Base-by-base conservation (phyloP, 2,329 filamentous ascomycete genomes). In the Exophiala aquamarina region DNA sequence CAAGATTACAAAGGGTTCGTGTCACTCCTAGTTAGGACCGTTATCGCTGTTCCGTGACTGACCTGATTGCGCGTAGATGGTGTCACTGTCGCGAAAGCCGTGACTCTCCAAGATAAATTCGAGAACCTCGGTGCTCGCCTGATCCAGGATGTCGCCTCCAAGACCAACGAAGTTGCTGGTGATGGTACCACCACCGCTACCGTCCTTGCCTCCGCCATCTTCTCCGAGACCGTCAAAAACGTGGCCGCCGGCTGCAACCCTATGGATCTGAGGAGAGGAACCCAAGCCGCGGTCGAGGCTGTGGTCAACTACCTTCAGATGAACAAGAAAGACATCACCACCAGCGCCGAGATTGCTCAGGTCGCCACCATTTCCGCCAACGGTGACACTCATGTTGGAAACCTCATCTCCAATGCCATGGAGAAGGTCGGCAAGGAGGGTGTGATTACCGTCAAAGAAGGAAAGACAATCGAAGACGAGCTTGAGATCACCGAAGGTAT, bases 361-460 rank as follows among this genome's bases (percentile, higher is more conserved):
- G 93, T 98, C 54, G 93, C 93, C 58, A 97, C 93, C 63, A 98
- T 98, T 76, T 92, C 86, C 62, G 93, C 93, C 71, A 98, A 98
- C 75, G 93, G 93, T 61, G 93, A 98, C 69, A 83, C 83, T 50
- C 91, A 96, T 75, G 89, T 98, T 65, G 93, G 93, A 63, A 85
- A 89, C 75, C 83, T 98, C 68, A 93, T 98, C 70, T 91, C 93
- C 68, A 96, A 84, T 68, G 93, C 93, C 62, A 98, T 98, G 93
- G 93, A 98, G 82, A 95, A 95, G 82, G 93, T 98, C 57, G 93
- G 93, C 74, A 98, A 98, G 83, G 93, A 98, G 79, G 93, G 93
- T 79, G 93, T 98, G 66, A 98, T 98, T 72, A 98, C 93, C 49
- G 92, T 97, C 67, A 98, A 98, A 86, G 93, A 98, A 81, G 93